phyloP scores from a whole-genome alignment of 2,329 filamentous ascomycete species.

The Cryphonectria parasitica region DNA sequence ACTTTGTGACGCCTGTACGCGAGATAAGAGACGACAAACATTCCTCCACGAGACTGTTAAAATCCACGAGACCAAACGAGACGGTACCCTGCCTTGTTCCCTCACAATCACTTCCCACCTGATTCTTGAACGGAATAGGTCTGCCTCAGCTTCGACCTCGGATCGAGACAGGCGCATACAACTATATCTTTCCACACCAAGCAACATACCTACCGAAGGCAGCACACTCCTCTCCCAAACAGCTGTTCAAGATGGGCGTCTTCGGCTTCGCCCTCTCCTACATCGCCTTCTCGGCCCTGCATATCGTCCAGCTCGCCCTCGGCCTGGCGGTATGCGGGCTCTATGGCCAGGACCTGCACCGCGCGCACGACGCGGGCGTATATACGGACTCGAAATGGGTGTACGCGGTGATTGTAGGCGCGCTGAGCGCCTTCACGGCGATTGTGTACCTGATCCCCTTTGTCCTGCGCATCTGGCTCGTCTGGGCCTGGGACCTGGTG shows the following conservation, averaged over 20 bases:
- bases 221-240: background rate
- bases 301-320: constrained; percentile 76
- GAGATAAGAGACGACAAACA: background rate
- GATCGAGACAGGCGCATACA: background rate
- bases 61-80: background rate
- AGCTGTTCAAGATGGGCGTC: constrained; percentile 46
- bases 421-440: constrained; percentile 66
- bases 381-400: constrained; percentile 71
- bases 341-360: constrained; percentile 71
- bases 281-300: constrained; percentile 63
- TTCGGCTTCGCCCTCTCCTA: constrained; percentile 52
- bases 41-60: background rate
- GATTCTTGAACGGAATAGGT: background rate
- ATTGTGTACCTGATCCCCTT: constrained; percentile 69
- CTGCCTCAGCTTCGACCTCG: background rate
- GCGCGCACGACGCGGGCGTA: constrained; percentile 52
- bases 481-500: constrained; percentile 72
- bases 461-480: constrained; percentile 54
- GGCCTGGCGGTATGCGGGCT: constrained; percentile 78
- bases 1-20: background rate
- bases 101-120: background rate
- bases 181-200: background rate
- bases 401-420: constrained; percentile 73
- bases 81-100: background rate
- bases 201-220: background rate